Evolutionary conservation across 176 grass and related monocot species (phyloP).

Genomic region (Carex scoparia): DNA sequence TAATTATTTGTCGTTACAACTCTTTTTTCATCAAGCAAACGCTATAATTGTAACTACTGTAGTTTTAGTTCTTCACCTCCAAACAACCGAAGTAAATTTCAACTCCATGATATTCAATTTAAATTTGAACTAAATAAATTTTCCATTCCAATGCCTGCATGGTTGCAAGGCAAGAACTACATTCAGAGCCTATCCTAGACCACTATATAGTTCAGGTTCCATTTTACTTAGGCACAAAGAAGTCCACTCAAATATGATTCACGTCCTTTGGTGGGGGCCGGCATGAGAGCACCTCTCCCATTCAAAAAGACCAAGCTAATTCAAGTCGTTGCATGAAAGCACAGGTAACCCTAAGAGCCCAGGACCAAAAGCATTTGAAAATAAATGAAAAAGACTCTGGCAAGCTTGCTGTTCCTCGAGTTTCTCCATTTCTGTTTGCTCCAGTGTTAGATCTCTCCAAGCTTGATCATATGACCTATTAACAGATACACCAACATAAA

Average conservation of each 20-base stretch:
- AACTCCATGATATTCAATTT: neutral
- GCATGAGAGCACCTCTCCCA: slow-evolving; percentile 39
- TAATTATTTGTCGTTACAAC: too few species aligned
- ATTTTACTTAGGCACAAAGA: neutral
- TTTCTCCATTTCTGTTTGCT: slow-evolving; percentile 40
- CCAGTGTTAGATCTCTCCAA: slow-evolving; percentile 42
- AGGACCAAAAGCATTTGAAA: slow-evolving; percentile 49
- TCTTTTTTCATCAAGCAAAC: too few species aligned
- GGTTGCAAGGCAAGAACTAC: neutral
- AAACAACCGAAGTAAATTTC: neutral
- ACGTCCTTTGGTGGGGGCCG: neutral
- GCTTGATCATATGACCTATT: slow-evolving; percentile 75
- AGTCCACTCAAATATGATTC: neutral
- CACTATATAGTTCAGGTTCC: neutral
- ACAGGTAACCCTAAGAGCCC: slow-evolving; percentile 23
- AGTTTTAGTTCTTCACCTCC: too few species aligned
- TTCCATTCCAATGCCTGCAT: neutral
- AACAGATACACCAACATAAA: slow-evolving; percentile 14
- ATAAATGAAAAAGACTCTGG: slow-evolving; percentile 49
- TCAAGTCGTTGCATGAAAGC: slow-evolving; percentile 40
- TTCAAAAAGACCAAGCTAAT: slow-evolving; percentile 42
- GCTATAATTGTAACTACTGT: too few species aligned
- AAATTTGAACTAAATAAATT: neutral
- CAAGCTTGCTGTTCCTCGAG: slow-evolving; percentile 73
- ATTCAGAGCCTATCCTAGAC: neutral